phyloP scores from a whole-genome alignment of 2,329 filamentous ascomycete genomes.

The Dothistroma septosporum region DNA sequence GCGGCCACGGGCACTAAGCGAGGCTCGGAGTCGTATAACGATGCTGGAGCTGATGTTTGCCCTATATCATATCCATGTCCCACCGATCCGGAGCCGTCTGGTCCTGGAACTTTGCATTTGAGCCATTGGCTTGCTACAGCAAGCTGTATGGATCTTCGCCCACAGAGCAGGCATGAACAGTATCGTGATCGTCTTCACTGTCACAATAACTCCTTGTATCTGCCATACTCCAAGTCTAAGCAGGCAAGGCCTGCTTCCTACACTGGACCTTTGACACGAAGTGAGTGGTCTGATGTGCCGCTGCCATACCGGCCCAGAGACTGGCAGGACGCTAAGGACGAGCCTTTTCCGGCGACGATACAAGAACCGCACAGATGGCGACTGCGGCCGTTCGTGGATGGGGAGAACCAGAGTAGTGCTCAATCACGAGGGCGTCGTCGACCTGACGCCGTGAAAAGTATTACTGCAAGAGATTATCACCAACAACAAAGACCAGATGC shows the following conservation, averaged over 20 bases:
- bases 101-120: background rate
- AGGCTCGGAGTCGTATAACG: background rate
- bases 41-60: background rate
- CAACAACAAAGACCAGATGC: slow-evolving; percentile 1
- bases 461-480: slow-evolving; percentile 5
- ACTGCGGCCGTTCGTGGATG: background rate
- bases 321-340: slow-evolving; percentile 11
- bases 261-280: slow-evolving; percentile 9
- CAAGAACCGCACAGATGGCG: slow-evolving; percentile 4
- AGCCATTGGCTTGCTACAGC: slow-evolving; percentile 5
- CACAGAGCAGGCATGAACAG: slow-evolving; percentile 6
- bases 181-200: background rate
- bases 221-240: background rate
- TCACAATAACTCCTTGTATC: background rate
- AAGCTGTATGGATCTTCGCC: slow-evolving; percentile 18
- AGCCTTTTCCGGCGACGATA: background rate
- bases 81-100: background rate
- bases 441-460: background rate
- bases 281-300: slow-evolving; percentile 23
- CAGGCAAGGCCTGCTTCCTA: background rate
- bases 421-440: background rate
- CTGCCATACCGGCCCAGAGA: slow-evolving; percentile 20
- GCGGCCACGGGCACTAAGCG: background rate
- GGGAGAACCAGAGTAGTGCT: background rate
- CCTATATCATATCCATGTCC: background rate